Conservation (phyloP, 768 basidiomycete species). For the Tulasnella sp. region DNA sequence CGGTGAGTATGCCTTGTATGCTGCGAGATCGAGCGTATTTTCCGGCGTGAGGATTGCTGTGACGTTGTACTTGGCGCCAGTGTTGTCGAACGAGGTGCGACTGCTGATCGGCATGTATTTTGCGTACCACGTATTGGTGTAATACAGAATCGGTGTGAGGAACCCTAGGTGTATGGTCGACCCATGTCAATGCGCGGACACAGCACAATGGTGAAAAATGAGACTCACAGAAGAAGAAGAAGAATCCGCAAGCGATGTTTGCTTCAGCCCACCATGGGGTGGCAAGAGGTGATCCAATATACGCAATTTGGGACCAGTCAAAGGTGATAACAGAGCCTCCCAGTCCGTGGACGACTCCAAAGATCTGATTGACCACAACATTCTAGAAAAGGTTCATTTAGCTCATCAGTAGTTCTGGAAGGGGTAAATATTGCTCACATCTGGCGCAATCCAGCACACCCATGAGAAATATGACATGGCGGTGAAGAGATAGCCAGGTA, state of each 20-base stretch:
- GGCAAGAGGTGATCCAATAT: constrained; percentile 59
- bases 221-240: constrained; percentile 28
- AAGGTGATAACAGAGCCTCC: constrained; percentile 66
- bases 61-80: constrained; percentile 55
- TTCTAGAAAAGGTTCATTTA: constrained; percentile 28
- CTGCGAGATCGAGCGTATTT: constrained; percentile 45
- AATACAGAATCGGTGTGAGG: constrained; percentile 36
- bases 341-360: constrained; percentile 53
- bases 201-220: background rate
- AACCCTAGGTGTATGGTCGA: constrained; percentile 26
- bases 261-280: constrained; percentile 46
- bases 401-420: background rate
- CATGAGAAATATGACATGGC: constrained; percentile 68
- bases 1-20: constrained; percentile 72
- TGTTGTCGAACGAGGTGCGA: constrained; percentile 26
- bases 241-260: constrained; percentile 32
- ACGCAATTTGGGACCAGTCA: constrained; percentile 41
- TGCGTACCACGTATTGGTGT: constrained; percentile 44
- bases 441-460: constrained; percentile 78
- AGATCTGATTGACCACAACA: constrained; percentile 57
- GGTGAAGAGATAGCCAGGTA: constrained; percentile 66
- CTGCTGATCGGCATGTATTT: constrained; percentile 38
- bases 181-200: background rate
- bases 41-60: constrained; percentile 50
- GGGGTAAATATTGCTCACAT: constrained; percentile 21